Conservation (phyloP, 805 yeast species). For the Kregervanrija delftensis region DNA sequence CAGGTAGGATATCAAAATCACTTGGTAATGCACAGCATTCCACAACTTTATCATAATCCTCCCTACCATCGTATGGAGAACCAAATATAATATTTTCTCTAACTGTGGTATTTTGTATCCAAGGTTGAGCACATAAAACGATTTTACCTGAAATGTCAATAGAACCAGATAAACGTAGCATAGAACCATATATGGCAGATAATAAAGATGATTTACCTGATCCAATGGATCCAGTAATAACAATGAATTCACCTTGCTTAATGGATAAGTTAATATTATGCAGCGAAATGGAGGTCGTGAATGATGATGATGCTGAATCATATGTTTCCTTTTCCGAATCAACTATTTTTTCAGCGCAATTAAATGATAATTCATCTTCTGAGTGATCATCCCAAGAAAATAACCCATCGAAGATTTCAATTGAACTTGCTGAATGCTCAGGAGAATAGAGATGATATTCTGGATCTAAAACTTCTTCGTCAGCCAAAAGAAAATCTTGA, state of each 20-base stretch:
- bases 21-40: conserved; percentile 59
- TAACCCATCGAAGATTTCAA: too few relatives aligned
- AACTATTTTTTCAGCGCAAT: too few relatives aligned
- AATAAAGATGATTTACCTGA: conserved; percentile 74
- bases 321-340: too few relatives aligned
- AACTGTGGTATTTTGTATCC: conserved; percentile 81
- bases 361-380: too few relatives aligned
- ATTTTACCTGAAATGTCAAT: conserved; percentile 47
- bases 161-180: conserved; percentile 48
- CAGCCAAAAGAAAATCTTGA: conserved; percentile 42
- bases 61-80: conserved; percentile 33
- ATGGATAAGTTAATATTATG: conserved; percentile 44
- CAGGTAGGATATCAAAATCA: conserved; percentile 62
- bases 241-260: conserved; percentile 60
- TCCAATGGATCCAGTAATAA: conserved; percentile 75
- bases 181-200: conserved; percentile 61
- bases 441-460: too few relatives aligned
- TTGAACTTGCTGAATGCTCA: too few relatives aligned
- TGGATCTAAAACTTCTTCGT: conserved; percentile 27
- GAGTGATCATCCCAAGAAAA: too few relatives aligned
- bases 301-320: too few relatives aligned
- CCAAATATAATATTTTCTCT: conserved; percentile 73
- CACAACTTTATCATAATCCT: conserved; percentile 46
- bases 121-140: conserved; percentile 47
- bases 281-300: conserved; percentile 23